A percentile compares a stretch with the other conserved stretches of the same genome.
Evolutionary conservation across 2,329 filamentous ascomycete genomes (phyloP).

Genomic region (Rhinocladiella similis): DNA sequence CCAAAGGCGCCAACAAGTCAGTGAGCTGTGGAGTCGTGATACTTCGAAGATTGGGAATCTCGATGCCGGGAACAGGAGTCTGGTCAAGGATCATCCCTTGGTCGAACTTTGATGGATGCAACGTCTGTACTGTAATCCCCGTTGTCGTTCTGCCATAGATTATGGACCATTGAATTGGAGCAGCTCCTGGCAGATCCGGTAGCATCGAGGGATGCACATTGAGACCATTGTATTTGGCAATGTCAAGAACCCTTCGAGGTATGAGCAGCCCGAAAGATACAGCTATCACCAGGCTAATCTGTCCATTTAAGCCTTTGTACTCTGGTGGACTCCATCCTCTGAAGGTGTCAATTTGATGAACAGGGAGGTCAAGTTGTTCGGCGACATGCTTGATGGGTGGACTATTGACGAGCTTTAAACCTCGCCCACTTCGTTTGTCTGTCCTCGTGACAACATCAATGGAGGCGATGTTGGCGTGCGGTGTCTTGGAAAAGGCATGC

Average conservation of each 20-base stretch:
- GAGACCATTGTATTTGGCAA: slow-evolving; percentile 77
- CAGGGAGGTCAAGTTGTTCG: slow-evolving; percentile 59
- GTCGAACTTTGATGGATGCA: slow-evolving; percentile 76
- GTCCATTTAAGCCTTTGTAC: slow-evolving; percentile 35
- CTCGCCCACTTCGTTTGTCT: slow-evolving; percentile 74
- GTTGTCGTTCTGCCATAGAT: slow-evolving; percentile 61
- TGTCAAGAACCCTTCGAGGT: slow-evolving; percentile 69
- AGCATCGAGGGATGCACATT: slow-evolving; percentile 93
- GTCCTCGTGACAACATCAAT: slow-evolving; percentile 85
- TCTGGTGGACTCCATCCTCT: slow-evolving; percentile 71
- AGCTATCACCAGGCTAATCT: slow-evolving; percentile 77
- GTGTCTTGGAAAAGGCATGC: slow-evolving; percentile 56
- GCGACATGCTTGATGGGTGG: slow-evolving; percentile 72
- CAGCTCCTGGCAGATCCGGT: slow-evolving; percentile 72
- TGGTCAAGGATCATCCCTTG: slow-evolving; percentile 74
- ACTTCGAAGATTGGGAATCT: slow-evolving; percentile 54
- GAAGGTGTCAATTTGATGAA: slow-evolving; percentile 81
- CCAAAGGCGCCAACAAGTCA: slow-evolving; percentile 60
- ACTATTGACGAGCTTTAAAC: slow-evolving; percentile 66
- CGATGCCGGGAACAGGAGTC: slow-evolving; percentile 57
- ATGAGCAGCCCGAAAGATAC: slow-evolving; percentile 95
- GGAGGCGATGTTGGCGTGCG: slow-evolving; percentile 62
- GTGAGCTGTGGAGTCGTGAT: slow-evolving; percentile 58
- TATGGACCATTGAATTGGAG: slow-evolving; percentile 83
- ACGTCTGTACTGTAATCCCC: slow-evolving; percentile 83